These are phyloP conservation scores for Pythium graminicola DNA, from an alignment of 352 stramenopile genomes.

Conservation along the genomic window DNA sequence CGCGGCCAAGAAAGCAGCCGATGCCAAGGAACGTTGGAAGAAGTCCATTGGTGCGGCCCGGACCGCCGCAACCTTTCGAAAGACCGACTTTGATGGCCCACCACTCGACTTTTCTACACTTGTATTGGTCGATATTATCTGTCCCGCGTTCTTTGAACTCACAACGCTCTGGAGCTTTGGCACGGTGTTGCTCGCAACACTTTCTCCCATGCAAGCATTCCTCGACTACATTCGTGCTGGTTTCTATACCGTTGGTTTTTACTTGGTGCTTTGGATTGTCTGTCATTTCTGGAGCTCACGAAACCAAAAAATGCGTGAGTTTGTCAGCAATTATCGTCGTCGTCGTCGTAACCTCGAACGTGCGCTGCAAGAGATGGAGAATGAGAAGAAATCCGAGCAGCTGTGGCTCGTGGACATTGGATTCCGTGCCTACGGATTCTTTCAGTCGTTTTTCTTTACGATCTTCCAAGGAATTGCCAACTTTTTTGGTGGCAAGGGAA, in stretches of 20 bases:
- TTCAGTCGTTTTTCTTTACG: conserved; percentile 56
- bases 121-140: conserved; percentile 78
- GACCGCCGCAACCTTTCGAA: conserved; percentile 66
- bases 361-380: conserved; percentile 62
- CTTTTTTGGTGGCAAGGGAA: conserved; percentile 10
- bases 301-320: conserved; percentile 84
- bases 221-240: conserved; percentile 76
- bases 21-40: conserved; percentile 58
- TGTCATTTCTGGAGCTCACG: conserved; percentile 83
- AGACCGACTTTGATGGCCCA: conserved; percentile 72
- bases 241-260: conserved; percentile 71
- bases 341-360: conserved; percentile 70
- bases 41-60: conserved; percentile 58
- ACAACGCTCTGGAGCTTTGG: conserved; percentile 68
- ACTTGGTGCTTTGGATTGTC: conserved; percentile 72
- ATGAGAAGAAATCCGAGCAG: conserved; percentile 75
- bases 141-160: conserved; percentile 73
- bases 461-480: conserved; percentile 26
- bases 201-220: conserved; percentile 67
- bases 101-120: conserved; percentile 81
- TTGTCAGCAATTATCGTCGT: conserved; percentile 82
- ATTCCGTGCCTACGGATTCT: conserved; percentile 70
- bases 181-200: conserved; percentile 42
- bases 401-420: conserved; percentile 81
- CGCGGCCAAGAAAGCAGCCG: conserved; percentile 15